phyloP scores from a whole-genome alignment of 495 filamentous ascomycete genomes.

The Friedmanniomyces endolithicus region DNA sequence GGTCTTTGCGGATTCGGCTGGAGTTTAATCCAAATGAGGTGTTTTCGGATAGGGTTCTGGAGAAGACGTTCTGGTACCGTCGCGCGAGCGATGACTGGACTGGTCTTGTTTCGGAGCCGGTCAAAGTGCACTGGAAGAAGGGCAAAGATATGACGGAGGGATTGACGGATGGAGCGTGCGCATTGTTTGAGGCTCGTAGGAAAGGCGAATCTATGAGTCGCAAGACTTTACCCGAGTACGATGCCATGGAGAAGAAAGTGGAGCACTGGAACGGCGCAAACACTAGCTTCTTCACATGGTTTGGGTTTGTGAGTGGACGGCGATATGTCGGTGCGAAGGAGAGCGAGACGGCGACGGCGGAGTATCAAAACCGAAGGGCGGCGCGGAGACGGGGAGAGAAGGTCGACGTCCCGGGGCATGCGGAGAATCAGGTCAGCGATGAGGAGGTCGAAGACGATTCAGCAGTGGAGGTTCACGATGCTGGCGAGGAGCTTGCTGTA shows the following conservation, averaged over 20 bases:
- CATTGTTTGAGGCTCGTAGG: constrained; percentile 54
- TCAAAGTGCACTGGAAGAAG: constrained; percentile 77
- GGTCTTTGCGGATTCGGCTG: constrained; percentile 49
- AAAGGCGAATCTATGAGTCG: constrained; percentile 41
- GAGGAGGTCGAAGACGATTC: constrained; percentile 41
- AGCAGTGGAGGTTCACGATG: constrained; percentile 63
- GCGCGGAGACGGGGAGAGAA: constrained; percentile 45
- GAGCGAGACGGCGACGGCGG: constrained; percentile 43
- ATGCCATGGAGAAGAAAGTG: constrained; percentile 42
- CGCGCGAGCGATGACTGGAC: constrained; percentile 48
- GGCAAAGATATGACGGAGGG: constrained; percentile 73
- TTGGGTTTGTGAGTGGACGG: constrained; percentile 54
- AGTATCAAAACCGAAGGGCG: constrained; percentile 46
- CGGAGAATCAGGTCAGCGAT: constrained; percentile 43
- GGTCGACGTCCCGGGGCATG: constrained; percentile 14
- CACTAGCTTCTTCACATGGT: constrained; percentile 76
- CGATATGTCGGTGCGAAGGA: constrained; percentile 56
- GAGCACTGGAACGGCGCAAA: constrained; percentile 44
- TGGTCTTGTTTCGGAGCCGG: constrained; percentile 72
- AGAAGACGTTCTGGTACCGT: constrained; percentile 84
- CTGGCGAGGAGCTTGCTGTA: constrained; percentile 68
- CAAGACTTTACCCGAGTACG: constrained; percentile 38
- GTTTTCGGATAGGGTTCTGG: constrained; percentile 60
- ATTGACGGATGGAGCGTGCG: constrained; percentile 55
- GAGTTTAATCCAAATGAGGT: constrained; percentile 57